Evolutionary conservation across 768 basidiomycete species (phyloP).

Genomic region (Rhodotorula diobovata): DNA sequence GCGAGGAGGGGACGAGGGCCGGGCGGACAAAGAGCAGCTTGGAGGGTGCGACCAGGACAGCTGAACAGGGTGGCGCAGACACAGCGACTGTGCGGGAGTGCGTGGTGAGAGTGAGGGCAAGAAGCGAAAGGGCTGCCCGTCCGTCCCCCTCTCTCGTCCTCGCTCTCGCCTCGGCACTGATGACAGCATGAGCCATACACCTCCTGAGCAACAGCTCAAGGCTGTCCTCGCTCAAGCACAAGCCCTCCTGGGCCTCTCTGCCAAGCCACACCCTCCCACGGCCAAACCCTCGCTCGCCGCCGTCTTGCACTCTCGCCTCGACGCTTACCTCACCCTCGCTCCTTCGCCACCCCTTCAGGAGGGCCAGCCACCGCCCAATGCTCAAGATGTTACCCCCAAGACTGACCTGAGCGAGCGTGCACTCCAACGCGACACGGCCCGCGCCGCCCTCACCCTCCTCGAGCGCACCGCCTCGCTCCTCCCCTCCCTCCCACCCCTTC

Average conservation of each 20-base stretch:
- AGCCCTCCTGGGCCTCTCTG: neutral
- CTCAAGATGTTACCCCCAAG: neutral
- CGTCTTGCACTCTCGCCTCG: slow-evolving; percentile 7
- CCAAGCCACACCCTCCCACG: neutral
- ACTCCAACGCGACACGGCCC: neutral
- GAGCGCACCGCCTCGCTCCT: neutral
- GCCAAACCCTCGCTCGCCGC: slow-evolving; percentile 2
- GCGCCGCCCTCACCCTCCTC: neutral
- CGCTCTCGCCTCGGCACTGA: neutral
- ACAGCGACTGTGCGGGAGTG: too few species aligned
- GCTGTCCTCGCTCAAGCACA: neutral
- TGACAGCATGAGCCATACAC: rapidly evolving
- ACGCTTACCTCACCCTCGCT: neutral
- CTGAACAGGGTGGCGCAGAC: too few species aligned
- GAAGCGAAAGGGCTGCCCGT: too few species aligned
- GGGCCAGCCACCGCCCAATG: too few species aligned
- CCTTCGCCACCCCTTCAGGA: neutral
- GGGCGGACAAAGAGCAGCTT: too few species aligned
- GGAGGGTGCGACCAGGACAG: too few species aligned
- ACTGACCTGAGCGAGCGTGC: neutral
- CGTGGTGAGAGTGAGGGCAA: neutral
- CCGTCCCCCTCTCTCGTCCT: too few species aligned
- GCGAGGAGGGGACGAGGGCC: too few species aligned
- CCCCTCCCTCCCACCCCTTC: neutral
- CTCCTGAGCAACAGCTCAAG: neutral